phyloP scores from a whole-genome alignment of 805 yeast genomes.

The Ogataea neopini region DNA sequence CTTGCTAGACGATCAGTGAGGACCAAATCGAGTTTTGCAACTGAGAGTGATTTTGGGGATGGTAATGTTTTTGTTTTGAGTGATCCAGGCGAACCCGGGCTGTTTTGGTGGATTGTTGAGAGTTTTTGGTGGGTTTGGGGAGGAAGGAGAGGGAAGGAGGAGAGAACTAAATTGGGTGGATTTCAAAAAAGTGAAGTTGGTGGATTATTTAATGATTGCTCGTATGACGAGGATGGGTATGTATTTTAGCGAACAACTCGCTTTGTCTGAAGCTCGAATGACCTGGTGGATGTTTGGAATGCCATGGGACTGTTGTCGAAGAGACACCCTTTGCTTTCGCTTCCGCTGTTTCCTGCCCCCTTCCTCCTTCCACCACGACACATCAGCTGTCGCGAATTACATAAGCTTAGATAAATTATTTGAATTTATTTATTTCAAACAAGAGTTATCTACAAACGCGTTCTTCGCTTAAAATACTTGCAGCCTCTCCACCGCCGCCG shows the following conservation, averaged over 20 bases:
- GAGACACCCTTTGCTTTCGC: no score
- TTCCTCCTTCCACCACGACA: no score
- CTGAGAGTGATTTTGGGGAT: slow-evolving; percentile 5
- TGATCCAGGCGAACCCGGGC: not conserved
- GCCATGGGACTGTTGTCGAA: no score
- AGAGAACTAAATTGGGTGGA: not conserved
- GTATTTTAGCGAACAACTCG: slow-evolving; percentile 2
- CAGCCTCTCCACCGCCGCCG: not conserved
- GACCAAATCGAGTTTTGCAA: slow-evolving; percentile 17
- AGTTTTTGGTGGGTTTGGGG: slow-evolving; percentile 5
- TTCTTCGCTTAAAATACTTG: not conserved
- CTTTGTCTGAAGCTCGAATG: no score
- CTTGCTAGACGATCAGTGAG: slow-evolving; percentile 11
- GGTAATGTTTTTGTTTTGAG: slow-evolving; percentile 5
- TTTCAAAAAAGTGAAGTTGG: slow-evolving; percentile 10
- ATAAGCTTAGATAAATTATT: no score
- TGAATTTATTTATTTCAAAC: no score
- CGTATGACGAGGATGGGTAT: slow-evolving; percentile 15
- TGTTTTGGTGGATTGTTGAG: slow-evolving; percentile 4
- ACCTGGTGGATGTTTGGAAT: no score
- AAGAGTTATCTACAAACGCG: not conserved
- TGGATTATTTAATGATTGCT: slow-evolving; percentile 7
- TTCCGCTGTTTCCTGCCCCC: no score
- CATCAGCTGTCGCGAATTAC: no score
- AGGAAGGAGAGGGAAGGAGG: no score